Base-by-base conservation (phyloP, 495 filamentous ascomycete genomes). In the Rusavskia elegans region DNA sequence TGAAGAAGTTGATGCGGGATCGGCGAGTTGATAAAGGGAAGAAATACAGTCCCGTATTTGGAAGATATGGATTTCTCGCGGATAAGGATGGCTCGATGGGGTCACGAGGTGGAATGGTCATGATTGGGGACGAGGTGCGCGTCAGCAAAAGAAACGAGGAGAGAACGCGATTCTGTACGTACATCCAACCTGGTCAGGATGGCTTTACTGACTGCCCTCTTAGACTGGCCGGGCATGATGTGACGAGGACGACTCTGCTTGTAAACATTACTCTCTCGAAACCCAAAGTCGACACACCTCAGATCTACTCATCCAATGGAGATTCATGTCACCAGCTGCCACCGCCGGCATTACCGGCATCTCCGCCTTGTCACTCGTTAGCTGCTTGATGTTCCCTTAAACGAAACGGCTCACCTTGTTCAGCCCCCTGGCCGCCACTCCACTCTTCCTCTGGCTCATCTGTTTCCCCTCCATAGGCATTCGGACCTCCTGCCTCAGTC, bases 11-110 rank as follows among this genome's bases (percentile, higher is more conserved):
- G 57, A 82, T 83, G 75, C 78, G 72, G 51, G 85, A 90, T 66
- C 74, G 88, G 40, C 68, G 88, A 53, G 84, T 93, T 3, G 88
- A 95, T 66, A 44, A 54, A 20, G 87, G 87, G 0, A 71, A 70
- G 2, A 86, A 78, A 63, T 92, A 77, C 63, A 81, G 75, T 64
- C 88, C 88, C 38, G 77, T 92, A 1, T 93, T 90, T 76, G 88
- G 88, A 21, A 70, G 87, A 44, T 94, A 93, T 68, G 80, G 72
- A 5, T 93, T 89, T 61, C 61, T 84, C 41, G 44, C 19, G 3
- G 64, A 69, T 35, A 52, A 57, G 37, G 62, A 63, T 41, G 64
- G 60, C 13, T 57, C 59, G 19, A 37, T 61, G 45, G 23, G 60
- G 52, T 32, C 53, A 59, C 4, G 50, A 27, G 25, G 1, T 27